Evolutionary conservation across 1,284 basidiomycete species (phyloP), one percentile per base, ranked within the genome.

Genomic region (Coniferiporia weirii): DNA sequence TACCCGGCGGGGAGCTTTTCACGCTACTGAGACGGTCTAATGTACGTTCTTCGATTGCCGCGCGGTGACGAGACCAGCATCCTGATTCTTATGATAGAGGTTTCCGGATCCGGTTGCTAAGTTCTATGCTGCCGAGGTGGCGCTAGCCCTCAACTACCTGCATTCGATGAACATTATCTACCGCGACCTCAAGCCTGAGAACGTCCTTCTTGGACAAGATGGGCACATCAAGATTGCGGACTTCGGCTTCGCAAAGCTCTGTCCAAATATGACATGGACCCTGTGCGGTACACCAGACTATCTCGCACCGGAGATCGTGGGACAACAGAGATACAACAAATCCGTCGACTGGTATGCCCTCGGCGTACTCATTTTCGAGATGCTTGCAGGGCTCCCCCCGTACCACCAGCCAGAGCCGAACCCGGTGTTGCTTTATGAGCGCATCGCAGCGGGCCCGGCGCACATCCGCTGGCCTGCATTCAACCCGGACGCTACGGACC

Each of bases 71-170:
- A 36, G 19, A 22, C 47, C n/a, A 32, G 34, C 10, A 38, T 36
- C 56, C 34, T 52, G 47, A 7, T 32, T 52, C 50, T 4, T 27
- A 56, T 52, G 61, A 17, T 73, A 98, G 90, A 83, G 96, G 43
- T 99, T 99, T 76, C 96, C 97, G 0, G 95, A 98, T 67, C 94
- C 95, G 1, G 97, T 99, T 3, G 96, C 97, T 34, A 99, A 99
- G 73, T 99, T 99, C 75, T 99, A 98, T 67, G 93, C 95, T 0
- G 96, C 97, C 3, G 96, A 99, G 72, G 96, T 99, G 10, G 94
- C 93, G 5, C 80, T 98, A 46, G 96, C 95, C 0, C 83, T 99
- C 62, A 93, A 97, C 70, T 91, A 98, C 73, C 78, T 99, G 2
- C 96, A 99, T 68, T 81, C 81, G 2, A 81, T 91, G 52, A 86